Conservation (phyloP, 352 stramenopile genomes). For the Globisporangium lucens region DNA sequence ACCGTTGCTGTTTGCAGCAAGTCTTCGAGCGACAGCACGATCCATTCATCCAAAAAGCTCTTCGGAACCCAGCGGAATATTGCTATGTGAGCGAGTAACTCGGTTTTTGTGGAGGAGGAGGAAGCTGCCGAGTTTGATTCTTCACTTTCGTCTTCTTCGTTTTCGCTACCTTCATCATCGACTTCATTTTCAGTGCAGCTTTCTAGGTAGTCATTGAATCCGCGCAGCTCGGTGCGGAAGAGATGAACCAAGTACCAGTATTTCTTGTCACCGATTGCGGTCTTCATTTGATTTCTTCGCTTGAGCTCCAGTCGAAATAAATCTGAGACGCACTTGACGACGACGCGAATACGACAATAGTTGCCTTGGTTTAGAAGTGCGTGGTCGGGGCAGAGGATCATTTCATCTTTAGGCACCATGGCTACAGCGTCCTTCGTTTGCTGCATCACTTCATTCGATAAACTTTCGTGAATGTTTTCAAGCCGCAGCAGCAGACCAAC, state of each 20-base stretch:
- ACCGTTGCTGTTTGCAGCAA: constrained; percentile 34
- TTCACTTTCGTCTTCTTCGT: constrained; percentile 9
- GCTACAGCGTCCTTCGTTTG: constrained; percentile 15
- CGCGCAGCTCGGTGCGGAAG: constrained; percentile 39
- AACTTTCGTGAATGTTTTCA: constrained; percentile 38
- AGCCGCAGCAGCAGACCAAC: constrained; percentile 47
- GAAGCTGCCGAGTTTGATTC: background rate
- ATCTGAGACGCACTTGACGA: constrained; percentile 37
- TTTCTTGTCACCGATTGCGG: constrained; percentile 42
- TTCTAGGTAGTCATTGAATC: constrained; percentile 34
- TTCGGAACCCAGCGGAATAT: constrained; percentile 43
- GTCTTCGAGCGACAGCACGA: constrained; percentile 47
- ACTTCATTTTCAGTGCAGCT: background rate
- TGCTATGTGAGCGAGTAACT: constrained; percentile 25
- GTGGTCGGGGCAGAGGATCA: constrained; percentile 10
- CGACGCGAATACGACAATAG: constrained; percentile 28
- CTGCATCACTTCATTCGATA: constrained; percentile 36
- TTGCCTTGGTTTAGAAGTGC: constrained; percentile 8
- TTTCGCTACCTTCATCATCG: constrained; percentile 10
- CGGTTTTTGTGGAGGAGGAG: background rate
- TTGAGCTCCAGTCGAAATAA: constrained; percentile 55
- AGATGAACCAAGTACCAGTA: constrained; percentile 44
- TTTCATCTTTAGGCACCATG: background rate
- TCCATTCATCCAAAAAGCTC: constrained; percentile 46
- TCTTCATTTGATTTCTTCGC: constrained; percentile 29